These are phyloP conservation scores for Claviceps humidiphila DNA, from an alignment of 2,329 filamentous ascomycete species.

Conservation along the genomic window DNA sequence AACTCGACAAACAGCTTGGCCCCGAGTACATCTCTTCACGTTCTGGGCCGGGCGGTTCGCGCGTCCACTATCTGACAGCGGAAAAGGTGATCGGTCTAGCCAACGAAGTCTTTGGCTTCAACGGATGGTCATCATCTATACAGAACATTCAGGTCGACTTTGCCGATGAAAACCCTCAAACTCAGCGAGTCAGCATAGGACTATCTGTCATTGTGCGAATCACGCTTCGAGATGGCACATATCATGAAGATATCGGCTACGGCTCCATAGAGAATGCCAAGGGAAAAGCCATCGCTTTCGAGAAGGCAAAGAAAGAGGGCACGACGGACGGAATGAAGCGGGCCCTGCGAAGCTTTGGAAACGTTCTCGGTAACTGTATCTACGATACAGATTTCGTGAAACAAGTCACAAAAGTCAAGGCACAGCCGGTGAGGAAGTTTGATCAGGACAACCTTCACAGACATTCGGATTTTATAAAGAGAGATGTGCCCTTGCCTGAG, in stretches of 20 bases:
- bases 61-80: slow-evolving; percentile 87
- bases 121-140: slow-evolving; percentile 94
- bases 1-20: slow-evolving; percentile 84
- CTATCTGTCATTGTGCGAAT: slow-evolving; percentile 84
- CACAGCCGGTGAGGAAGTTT: slow-evolving; percentile 57
- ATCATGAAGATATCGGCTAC: slow-evolving; percentile 94
- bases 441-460: slow-evolving; percentile 69
- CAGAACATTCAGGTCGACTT: slow-evolving; percentile 92
- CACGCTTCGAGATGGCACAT: slow-evolving; percentile 86
- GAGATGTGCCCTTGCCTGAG: slow-evolving; percentile 28
- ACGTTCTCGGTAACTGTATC: slow-evolving; percentile 94
- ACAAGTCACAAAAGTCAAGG: slow-evolving; percentile 83
- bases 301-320: slow-evolving; percentile 97
- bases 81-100: slow-evolving; percentile 94
- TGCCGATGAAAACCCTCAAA: slow-evolving; percentile 72
- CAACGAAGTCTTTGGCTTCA: slow-evolving; percentile 93
- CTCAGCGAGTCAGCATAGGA: slow-evolving; percentile 68
- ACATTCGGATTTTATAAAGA: slow-evolving; percentile 62
- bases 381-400: slow-evolving; percentile 92
- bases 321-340: slow-evolving; percentile 90
- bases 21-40: slow-evolving; percentile 91
- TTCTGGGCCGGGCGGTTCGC: slow-evolving; percentile 68
- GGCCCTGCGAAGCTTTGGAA: slow-evolving; percentile 81
- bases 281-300: slow-evolving; percentile 88
- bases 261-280: slow-evolving; percentile 94